Evolutionary conservation across 1,284 basidiomycete genomes (phyloP).

Genomic region (Sanghuangporus sanghuang): DNA sequence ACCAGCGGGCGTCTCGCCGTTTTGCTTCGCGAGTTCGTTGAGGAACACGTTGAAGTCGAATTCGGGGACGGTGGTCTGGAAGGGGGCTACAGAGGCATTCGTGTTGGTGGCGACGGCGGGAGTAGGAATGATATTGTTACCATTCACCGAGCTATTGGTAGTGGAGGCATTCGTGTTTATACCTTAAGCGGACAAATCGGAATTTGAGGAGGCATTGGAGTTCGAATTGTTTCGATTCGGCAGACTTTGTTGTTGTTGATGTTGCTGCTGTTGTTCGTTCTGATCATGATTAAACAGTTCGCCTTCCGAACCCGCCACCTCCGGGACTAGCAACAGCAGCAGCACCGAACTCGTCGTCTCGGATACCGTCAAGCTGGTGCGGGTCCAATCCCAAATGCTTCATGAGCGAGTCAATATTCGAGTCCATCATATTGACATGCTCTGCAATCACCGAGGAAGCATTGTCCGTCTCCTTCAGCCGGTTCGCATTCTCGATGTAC

Average conservation of each 20-base stretch:
- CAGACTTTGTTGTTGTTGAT: no score
- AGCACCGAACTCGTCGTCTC: constrained; percentile 15
- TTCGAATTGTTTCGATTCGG: not conserved
- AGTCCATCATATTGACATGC: constrained; percentile 70
- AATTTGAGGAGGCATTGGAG: not conserved
- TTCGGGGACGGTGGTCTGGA: constrained; percentile 24
- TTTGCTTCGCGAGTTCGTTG: constrained; percentile 28
- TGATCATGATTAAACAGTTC: not conserved
- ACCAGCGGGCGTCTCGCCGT: not conserved
- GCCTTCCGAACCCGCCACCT: constrained; percentile 9
- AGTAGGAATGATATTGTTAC: not conserved
- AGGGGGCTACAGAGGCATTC: not conserved
- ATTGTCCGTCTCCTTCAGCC: constrained; percentile 53
- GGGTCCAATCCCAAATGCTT: constrained; percentile 65
- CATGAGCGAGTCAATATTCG: constrained; percentile 70
- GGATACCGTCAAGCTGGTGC: constrained; percentile 26
- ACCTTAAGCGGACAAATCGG: not conserved
- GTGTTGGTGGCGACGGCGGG: not conserved
- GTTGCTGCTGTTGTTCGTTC: not conserved
- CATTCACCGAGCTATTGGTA: not conserved
- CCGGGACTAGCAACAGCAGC: not conserved
- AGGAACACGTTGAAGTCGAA: constrained; percentile 48
- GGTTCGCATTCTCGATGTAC: constrained; percentile 30
- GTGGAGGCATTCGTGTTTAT: not conserved
- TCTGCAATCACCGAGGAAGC: constrained; percentile 61